Evolutionary conservation across 768 basidiomycete species (phyloP).

Genomic region (Guyanaporus albipodus): DNA sequence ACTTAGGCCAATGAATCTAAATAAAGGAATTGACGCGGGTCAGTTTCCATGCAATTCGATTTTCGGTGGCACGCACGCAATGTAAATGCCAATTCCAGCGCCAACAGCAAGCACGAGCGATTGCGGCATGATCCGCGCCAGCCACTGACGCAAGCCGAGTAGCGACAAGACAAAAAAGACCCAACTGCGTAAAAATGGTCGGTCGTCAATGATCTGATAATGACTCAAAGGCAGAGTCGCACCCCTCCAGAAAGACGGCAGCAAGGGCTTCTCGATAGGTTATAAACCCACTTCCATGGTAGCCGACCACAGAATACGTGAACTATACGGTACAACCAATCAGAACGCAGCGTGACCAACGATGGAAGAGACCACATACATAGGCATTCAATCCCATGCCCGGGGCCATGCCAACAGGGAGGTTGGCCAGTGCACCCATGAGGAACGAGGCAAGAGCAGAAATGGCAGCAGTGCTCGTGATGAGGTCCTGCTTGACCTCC

Average conservation of each 20-base stretch:
- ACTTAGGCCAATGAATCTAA: conserved; percentile 75
- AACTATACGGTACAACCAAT: conserved; percentile 46
- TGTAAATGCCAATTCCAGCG: conserved; percentile 83
- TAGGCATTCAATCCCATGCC: conserved; percentile 83
- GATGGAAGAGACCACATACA: conserved; percentile 38
- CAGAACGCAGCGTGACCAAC: background rate
- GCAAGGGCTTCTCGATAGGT: conserved; percentile 76
- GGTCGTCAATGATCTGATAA: background rate
- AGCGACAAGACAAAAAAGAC: conserved; percentile 77
- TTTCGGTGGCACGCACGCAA: conserved; percentile 52
- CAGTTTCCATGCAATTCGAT: background rate
- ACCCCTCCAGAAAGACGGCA: conserved; percentile 89
- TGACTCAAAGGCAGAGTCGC: conserved; percentile 19
- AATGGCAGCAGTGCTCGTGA: conserved; percentile 78
- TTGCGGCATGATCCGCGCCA: conserved; percentile 84
- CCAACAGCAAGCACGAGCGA: conserved; percentile 83
- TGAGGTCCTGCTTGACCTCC: conserved; percentile 69
- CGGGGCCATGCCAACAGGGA: conserved; percentile 88
- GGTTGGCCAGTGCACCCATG: conserved; percentile 81
- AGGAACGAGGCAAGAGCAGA: conserved; percentile 70
- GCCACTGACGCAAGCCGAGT: conserved; percentile 84
- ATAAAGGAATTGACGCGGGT: conserved; percentile 11
- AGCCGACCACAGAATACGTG: conserved; percentile 84
- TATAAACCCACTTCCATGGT: conserved; percentile 67
- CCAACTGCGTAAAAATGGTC: conserved; percentile 46